phyloP scores from a whole-genome alignment of 2,329 filamentous ascomycete genomes.

The Blastomyces emzantsi region DNA sequence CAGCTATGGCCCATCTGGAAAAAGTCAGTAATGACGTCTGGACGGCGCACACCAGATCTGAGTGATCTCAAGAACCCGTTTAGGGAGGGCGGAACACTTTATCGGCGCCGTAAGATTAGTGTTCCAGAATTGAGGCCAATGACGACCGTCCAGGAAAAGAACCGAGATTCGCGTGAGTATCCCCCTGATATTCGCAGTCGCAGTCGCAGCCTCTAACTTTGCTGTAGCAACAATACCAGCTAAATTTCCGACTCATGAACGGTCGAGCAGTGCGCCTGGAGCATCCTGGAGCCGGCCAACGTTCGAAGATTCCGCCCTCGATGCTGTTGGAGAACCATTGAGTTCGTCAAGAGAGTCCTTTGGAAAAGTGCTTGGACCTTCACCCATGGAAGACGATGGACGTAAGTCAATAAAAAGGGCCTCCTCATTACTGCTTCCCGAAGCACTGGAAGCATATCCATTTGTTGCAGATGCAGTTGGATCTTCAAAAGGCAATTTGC shows the following conservation, averaged over 20 bases:
- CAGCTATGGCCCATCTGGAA: conserved; percentile 21
- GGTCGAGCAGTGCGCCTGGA: conserved; percentile 22
- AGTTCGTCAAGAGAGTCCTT: conserved; percentile 11
- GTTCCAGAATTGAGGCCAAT: conserved; percentile 19
- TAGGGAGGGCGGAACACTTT: conserved; percentile 13
- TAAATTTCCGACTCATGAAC: conserved; percentile 21
- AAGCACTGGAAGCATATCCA: conserved; percentile 7
- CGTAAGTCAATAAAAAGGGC: conserved; percentile 12
- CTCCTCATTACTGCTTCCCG: conserved; percentile 9
- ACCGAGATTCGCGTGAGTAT: conserved; percentile 24
- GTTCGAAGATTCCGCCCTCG: conserved; percentile 11
- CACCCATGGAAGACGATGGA: conserved; percentile 7
- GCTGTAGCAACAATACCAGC: conserved; percentile 24
- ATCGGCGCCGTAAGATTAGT: conserved; percentile 17
- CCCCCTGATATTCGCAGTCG: background rate
- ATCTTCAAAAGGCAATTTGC: background rate
- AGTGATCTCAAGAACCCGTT: conserved; percentile 13
- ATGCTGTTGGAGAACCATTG: conserved; percentile 13
- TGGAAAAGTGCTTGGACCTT: conserved; percentile 7
- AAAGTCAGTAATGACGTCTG: conserved; percentile 13
- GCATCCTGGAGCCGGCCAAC: conserved; percentile 12
- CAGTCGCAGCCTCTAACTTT: background rate
- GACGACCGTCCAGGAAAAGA: conserved; percentile 17
- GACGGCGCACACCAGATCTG: conserved; percentile 15
- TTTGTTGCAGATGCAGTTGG: background rate